Conservation (phyloP, 1,139 yeast species). For the Blastobotrys petasosporus region DNA sequence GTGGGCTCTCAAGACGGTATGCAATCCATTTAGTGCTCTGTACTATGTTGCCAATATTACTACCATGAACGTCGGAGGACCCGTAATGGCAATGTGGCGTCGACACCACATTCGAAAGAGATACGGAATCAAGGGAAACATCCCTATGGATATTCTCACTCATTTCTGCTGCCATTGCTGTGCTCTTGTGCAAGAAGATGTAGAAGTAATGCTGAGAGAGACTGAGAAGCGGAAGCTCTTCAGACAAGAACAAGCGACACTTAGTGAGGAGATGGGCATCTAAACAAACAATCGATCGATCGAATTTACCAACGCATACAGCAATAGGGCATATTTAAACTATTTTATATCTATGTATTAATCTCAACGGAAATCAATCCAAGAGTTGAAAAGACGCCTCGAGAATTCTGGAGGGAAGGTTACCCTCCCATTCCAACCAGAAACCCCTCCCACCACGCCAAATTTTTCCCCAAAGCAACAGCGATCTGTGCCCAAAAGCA, state of each 20-base stretch:
- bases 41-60: slow-evolving; percentile 6
- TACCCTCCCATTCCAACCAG: no score
- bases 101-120: slow-evolving; percentile 4
- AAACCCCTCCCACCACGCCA: no score
- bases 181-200: slow-evolving; percentile 8
- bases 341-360: no score
- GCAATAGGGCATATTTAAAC: no score
- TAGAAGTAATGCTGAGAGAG: slow-evolving; percentile 6
- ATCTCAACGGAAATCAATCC: no score
- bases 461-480: no score
- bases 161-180: slow-evolving; percentile 11
- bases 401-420: no score
- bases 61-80: slow-evolving; percentile 4
- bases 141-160: neutral
- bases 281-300: no score
- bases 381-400: no score
- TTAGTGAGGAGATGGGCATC: neutral
- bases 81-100: slow-evolving; percentile 4
- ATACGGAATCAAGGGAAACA: slow-evolving; percentile 6
- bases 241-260: slow-evolving; percentile 3
- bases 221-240: slow-evolving; percentile 4
- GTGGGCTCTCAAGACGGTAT: neutral
- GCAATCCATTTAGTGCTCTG: slow-evolving; percentile 2
- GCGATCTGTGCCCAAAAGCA: no score
- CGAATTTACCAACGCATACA: no score